Evolutionary conservation across 192 early-diverging fungal species (phyloP).

Genomic region (Linnemannia schmuckeri): DNA sequence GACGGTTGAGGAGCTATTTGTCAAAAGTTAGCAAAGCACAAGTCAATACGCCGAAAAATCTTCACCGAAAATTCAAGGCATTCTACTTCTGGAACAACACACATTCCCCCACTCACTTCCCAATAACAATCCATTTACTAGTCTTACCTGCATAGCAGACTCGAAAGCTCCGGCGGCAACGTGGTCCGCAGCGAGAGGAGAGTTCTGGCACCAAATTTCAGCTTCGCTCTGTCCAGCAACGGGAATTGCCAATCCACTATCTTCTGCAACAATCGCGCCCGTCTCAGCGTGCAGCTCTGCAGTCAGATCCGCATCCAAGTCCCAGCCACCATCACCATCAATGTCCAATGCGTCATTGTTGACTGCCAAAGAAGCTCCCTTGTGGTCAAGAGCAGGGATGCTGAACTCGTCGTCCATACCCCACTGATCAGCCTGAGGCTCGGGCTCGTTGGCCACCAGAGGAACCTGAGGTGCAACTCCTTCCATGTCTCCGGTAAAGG

Average conservation of each 20-base stretch:
- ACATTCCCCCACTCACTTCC: background rate
- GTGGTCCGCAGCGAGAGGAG: slow-evolving; percentile 90
- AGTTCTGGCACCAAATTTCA: slow-evolving; percentile 88
- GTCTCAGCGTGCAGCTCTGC: slow-evolving; percentile 77
- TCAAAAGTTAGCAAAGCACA: background rate
- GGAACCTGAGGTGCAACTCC: slow-evolving; percentile 59
- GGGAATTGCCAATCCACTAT: slow-evolving; percentile 59
- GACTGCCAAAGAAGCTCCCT: slow-evolving; percentile 42
- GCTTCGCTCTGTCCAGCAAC: slow-evolving; percentile 78
- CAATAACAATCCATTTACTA: background rate
- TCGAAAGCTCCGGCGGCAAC: slow-evolving; percentile 96
- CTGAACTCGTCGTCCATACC: slow-evolving; percentile 82
- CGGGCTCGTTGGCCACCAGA: slow-evolving; percentile 71
- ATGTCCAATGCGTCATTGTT: slow-evolving; percentile 56
- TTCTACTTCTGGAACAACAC: background rate
- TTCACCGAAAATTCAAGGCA: background rate
- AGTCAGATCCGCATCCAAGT: slow-evolving; percentile 83
- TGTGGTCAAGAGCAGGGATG: slow-evolving; percentile 59
- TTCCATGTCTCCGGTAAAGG: slow-evolving; percentile 70
- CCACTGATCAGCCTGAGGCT: slow-evolving; percentile 77
- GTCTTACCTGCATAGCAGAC: slow-evolving; percentile 88
- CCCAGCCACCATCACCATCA: slow-evolving; percentile 81
- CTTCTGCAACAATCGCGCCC: slow-evolving; percentile 72
- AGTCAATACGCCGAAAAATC: background rate
- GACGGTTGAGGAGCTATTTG: slow-evolving; percentile 83